Conservation (phyloP, 805 yeast genomes). For the Nakazawaea populi region DNA sequence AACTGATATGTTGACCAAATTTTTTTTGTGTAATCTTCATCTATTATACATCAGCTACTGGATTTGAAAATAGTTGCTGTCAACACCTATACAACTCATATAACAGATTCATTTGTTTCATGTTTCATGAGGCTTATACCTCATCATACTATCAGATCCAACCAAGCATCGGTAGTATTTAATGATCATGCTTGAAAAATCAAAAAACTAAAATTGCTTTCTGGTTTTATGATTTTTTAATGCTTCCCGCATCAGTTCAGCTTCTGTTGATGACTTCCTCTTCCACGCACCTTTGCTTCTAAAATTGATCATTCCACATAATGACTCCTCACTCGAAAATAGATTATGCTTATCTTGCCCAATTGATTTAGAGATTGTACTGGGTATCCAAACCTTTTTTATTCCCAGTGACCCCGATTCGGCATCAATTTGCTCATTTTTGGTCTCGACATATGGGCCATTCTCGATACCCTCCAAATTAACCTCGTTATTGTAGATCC, state of each 20-base stretch:
- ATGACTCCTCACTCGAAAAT: neutral
- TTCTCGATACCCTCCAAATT: neutral
- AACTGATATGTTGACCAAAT: too few relatives aligned
- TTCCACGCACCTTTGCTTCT: slow-evolving; percentile 6
- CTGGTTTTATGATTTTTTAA: neutral
- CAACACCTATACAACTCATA: too few relatives aligned
- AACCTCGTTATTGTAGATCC: neutral
- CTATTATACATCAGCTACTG: too few relatives aligned
- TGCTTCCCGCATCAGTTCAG: neutral
- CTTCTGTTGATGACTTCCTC: slow-evolving; percentile 23
- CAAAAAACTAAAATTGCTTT: neutral
- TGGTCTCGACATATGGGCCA: neutral
- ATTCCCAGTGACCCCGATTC: neutral
- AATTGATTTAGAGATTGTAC: neutral
- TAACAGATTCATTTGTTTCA: too few relatives aligned
- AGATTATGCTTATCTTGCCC: slow-evolving; percentile 1
- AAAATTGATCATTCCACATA: slow-evolving; percentile 6
- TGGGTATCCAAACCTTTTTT: slow-evolving; percentile 3
- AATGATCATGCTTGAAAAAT: too few relatives aligned
- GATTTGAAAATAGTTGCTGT: too few relatives aligned
- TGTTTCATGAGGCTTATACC: too few relatives aligned
- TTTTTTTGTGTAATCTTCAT: too few relatives aligned
- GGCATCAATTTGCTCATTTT: neutral
- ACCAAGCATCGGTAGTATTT: too few relatives aligned
- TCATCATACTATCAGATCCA: too few relatives aligned